Base-by-base conservation (phyloP, 805 yeast species). In the Teunomyces atbi region DNA sequence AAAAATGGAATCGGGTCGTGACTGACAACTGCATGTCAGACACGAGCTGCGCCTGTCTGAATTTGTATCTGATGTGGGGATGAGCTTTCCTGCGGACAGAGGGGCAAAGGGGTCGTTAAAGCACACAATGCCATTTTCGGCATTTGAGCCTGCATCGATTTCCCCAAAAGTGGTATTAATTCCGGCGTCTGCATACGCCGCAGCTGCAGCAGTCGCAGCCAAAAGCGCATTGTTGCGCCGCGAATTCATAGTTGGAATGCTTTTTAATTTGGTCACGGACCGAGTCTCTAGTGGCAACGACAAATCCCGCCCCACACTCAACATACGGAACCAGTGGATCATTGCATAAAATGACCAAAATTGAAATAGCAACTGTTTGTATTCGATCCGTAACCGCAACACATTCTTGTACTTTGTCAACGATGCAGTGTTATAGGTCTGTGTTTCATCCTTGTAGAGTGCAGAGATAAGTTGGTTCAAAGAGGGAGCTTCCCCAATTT, bases 301-400 rank as follows among this genome's bases (percentile, higher is more conserved):
- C 44, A 72, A 60, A 47, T 71, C 75, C 18, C 60, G 59, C 10
- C 73, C 76, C 18, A 62, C 64, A 15, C 45, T 46, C 35, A 72
- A 55, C 39, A 57, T 57, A 30, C 74, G 57, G 52, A 47, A 64
- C 77, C 77, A 72, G 38, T 66, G 62, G 12, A 65, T 53, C 68
- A 70, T 59, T 2, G 65, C 68, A 45, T 61, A 56, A 51, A 70
- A 70, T 16, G 74, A 68, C 76, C 76, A 72, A 41, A 66, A 66
- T 44, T 70, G 75, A 3, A 72, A 54, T 16, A 69, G 57, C 15
- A 69, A 30, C 50, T 72, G 77, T 39, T 61, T 58, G 47, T 62
- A 58, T 54, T 72, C 77, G n/a, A 69, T 49, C 34, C 77, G 58
- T 6, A 67, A 53, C 30, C 77, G 58, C 29, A 72, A 59, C 6